Percentiles rank a stretch among this genome's conserved stretches.
Evolutionary conservation across 306 rosid genomes (phyloP).

Genomic region (Hippophae gyantsensis): DNA sequence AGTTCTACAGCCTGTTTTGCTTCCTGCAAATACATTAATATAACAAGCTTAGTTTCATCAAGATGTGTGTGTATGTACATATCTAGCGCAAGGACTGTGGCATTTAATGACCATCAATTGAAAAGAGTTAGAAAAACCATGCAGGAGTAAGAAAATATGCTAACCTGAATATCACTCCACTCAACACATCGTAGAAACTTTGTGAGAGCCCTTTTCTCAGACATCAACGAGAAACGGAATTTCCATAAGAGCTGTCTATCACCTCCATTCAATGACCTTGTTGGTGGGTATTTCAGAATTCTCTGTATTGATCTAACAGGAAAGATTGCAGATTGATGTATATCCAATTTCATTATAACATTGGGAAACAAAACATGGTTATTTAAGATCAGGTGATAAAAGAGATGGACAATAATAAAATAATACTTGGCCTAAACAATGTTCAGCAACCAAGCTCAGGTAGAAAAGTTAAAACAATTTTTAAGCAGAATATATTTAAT

Average conservation of each 20-base stretch:
- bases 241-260: constrained; percentile 98
- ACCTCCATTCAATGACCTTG: constrained; percentile 91
- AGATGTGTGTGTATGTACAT: no score
- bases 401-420: no score
- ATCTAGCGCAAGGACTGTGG: no score
- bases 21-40: constrained; percentile 56
- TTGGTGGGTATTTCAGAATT: constrained; percentile 91
- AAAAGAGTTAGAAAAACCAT: neutral
- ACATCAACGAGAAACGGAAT: constrained; percentile 96
- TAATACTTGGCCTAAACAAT: no score
- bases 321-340: constrained; percentile 16
- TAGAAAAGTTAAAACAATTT: no score
- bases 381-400: no score
- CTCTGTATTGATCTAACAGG: constrained; percentile 70
- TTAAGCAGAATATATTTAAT: no score
- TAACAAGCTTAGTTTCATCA: neutral
- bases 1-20: constrained; percentile 92
- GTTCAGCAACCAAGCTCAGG: no score
- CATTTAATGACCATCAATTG: no score
- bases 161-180: constrained; percentile 98
- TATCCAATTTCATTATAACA: neutral
- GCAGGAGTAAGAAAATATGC: neutral
- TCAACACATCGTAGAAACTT: constrained; percentile 95
- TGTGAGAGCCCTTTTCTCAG: constrained; percentile 98
- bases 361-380: neutral